Conservation (phyloP, 192 early-diverging fungal genomes). For the Thoreauomyces humboldtii region DNA sequence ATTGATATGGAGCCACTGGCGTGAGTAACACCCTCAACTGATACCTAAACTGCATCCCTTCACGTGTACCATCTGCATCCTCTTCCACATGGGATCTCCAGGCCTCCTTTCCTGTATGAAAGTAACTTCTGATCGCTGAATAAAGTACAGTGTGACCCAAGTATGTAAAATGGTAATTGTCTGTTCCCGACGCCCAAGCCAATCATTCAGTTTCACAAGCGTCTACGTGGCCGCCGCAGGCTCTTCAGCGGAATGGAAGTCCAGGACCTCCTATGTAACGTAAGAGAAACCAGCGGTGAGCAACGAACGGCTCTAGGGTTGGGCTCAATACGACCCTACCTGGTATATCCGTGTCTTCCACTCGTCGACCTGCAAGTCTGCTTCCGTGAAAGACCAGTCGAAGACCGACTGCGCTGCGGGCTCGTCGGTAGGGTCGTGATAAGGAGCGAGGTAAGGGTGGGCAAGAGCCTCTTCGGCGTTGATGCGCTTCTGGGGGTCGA, state of each 20-base stretch:
- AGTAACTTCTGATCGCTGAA: too few relatives aligned
- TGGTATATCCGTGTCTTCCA: conserved; percentile 37
- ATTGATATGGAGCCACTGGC: too few relatives aligned
- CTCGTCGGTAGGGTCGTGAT: conserved; percentile 89
- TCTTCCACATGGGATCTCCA: too few relatives aligned
- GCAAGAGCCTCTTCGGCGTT: conserved; percentile 81
- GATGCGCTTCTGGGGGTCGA: conserved; percentile 88
- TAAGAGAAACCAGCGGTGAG: background rate
- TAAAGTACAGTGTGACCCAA: too few relatives aligned
- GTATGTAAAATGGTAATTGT: too few relatives aligned
- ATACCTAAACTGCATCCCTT: too few relatives aligned
- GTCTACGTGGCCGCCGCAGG: background rate
- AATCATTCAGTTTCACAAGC: too few relatives aligned
- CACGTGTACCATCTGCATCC: too few relatives aligned
- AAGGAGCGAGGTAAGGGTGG: conserved; percentile 86
- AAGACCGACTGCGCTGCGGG: conserved; percentile 70
- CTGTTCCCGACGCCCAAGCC: too few relatives aligned
- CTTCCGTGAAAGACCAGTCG: conserved; percentile 95
- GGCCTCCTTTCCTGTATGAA: too few relatives aligned
- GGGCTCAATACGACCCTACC: conserved; percentile 19
- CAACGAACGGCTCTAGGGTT: background rate
- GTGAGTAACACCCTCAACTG: too few relatives aligned
- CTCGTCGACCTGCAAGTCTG: conserved; percentile 52
- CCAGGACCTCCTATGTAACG: conserved; percentile 20
- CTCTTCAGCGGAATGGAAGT: conserved; percentile 23